A percentile compares a stretch with the other conserved stretches of the same genome.
Conservation (phyloP, 768 basidiomycete species). For the Suillus americanus region DNA sequence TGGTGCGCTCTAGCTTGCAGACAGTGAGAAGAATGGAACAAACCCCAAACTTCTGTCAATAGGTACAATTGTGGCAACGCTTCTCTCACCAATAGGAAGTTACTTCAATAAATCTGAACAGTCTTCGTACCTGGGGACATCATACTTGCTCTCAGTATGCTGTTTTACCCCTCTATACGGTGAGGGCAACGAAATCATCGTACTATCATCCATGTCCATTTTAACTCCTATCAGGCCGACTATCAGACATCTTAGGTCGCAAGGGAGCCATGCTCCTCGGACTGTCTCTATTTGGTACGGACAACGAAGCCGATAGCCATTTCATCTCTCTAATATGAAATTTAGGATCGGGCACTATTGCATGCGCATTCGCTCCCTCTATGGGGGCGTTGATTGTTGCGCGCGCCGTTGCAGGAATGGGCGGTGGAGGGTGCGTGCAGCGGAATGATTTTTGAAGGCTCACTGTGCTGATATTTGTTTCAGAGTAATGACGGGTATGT, state of each 20-base stretch:
- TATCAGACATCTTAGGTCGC: constrained; percentile 83
- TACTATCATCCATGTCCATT: constrained; percentile 5
- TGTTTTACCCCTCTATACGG: constrained; percentile 92
- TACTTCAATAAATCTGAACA: constrained; percentile 79
- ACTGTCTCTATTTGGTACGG: constrained; percentile 75
- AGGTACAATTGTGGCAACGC: constrained; percentile 85
- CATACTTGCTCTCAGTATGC: constrained; percentile 84
- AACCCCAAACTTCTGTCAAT: constrained; percentile 9
- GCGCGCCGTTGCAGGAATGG: constrained; percentile 87
- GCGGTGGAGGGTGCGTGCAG: constrained; percentile 78
- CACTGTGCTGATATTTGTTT: constrained; percentile 23
- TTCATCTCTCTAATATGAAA: constrained; percentile 17
- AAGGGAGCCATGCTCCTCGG: constrained; percentile 87
- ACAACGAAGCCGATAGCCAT: constrained; percentile 15
- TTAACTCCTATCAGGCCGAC: constrained; percentile 54
- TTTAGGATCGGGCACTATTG: constrained; percentile 75
- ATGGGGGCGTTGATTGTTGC: constrained; percentile 83
- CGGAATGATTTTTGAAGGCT: not conserved
- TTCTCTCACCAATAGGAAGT: constrained; percentile 82
- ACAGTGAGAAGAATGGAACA: not conserved
- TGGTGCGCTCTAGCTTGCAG: constrained; percentile 44
- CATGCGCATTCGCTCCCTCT: constrained; percentile 83
- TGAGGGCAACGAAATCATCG: constrained; percentile 26
- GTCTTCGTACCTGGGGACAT: constrained; percentile 85
- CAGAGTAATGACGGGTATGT: constrained; percentile 81